phyloP scores from a whole-genome alignment of 768 basidiomycete species.

The Punctularia strigosozonata region DNA sequence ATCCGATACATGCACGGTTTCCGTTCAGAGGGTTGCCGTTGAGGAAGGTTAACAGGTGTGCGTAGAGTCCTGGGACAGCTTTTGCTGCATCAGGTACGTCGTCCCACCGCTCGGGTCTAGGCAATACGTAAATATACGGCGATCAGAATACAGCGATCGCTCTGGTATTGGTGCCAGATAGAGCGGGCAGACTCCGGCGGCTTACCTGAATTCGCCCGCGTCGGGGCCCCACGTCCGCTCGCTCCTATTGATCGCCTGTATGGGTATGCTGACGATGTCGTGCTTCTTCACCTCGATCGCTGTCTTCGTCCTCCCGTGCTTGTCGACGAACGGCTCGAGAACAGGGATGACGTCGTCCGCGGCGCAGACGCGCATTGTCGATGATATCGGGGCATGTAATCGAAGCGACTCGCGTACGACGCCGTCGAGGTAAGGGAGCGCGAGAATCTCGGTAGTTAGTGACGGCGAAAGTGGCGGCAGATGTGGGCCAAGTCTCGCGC shows the following conservation, averaged over 20 bases:
- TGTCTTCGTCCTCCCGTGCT: slow-evolving; percentile 7
- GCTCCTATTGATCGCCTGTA: slow-evolving; percentile 47
- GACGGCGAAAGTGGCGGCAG: background rate
- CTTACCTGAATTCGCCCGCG: slow-evolving; percentile 49
- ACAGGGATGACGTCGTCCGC: slow-evolving; percentile 43
- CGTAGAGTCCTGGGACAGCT: slow-evolving; percentile 38
- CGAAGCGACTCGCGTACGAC: slow-evolving; percentile 48
- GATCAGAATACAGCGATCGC: slow-evolving; percentile 6
- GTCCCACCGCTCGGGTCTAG: slow-evolving; percentile 43
- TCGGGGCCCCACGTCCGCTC: slow-evolving; percentile 52
- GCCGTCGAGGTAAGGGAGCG: slow-evolving; percentile 47
- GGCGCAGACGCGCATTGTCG: slow-evolving; percentile 38
- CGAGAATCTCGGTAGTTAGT: slow-evolving; percentile 5
- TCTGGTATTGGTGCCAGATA: no score
- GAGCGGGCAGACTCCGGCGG: no score
- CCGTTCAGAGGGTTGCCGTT: slow-evolving; percentile 38
- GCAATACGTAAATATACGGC: background rate
- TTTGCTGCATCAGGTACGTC: slow-evolving; percentile 23
- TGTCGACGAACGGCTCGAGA: slow-evolving; percentile 16
- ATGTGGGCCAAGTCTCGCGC: background rate
- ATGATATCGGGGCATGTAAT: slow-evolving; percentile 44
- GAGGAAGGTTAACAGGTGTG: slow-evolving; percentile 44
- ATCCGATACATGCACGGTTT: slow-evolving; percentile 50
- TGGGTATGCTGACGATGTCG: slow-evolving; percentile 48
- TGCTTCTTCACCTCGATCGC: slow-evolving; percentile 21